Evolutionary conservation across 2,329 filamentous ascomycete species (phyloP).

Genomic region (Atkinsonella hypoxylon): DNA sequence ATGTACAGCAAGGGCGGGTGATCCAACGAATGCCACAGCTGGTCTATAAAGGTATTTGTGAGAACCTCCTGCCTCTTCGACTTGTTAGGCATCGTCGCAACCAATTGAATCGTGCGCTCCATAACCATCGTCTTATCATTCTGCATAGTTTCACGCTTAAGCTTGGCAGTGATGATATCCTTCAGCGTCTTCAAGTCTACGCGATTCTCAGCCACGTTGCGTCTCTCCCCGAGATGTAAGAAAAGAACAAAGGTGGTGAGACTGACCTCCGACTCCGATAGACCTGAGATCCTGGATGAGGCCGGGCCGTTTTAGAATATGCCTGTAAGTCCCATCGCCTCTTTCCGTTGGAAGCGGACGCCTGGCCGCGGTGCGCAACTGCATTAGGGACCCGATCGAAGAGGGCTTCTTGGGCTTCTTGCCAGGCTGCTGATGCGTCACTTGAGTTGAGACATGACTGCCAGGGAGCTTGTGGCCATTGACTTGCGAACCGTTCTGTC

Average conservation of each 20-base stretch:
- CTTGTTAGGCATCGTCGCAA: conserved; percentile 48
- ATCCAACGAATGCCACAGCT: conserved; percentile 60
- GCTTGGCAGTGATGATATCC: conserved; percentile 47
- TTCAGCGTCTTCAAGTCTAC: conserved; percentile 51
- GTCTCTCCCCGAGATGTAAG: too few species aligned
- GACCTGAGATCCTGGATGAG: conserved; percentile 45
- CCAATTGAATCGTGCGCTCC: conserved; percentile 60
- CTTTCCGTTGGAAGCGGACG: conserved; percentile 51
- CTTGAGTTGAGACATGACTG: conserved; percentile 3
- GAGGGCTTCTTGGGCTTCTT: conserved; percentile 4
- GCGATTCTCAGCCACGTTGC: neutral
- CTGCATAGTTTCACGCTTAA: conserved; percentile 48
- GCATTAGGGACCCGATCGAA: conserved; percentile 15
- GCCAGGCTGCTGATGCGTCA: neutral
- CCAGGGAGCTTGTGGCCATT: conserved; percentile 5
- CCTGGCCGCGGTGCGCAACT: conserved; percentile 34
- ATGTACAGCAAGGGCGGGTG: conserved; percentile 60
- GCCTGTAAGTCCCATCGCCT: conserved; percentile 49
- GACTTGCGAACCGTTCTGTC: conserved; percentile 10
- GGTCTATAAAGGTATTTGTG: conserved; percentile 54
- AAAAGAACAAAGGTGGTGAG: neutral
- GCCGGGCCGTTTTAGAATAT: conserved; percentile 34
- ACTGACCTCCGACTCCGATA: conserved; percentile 34
- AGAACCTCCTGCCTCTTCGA: conserved; percentile 51
- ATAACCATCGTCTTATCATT: conserved; percentile 72